Evolutionary conservation across 2,329 filamentous ascomycete species (phyloP).

Genomic region (Davidsoniella virescens): DNA sequence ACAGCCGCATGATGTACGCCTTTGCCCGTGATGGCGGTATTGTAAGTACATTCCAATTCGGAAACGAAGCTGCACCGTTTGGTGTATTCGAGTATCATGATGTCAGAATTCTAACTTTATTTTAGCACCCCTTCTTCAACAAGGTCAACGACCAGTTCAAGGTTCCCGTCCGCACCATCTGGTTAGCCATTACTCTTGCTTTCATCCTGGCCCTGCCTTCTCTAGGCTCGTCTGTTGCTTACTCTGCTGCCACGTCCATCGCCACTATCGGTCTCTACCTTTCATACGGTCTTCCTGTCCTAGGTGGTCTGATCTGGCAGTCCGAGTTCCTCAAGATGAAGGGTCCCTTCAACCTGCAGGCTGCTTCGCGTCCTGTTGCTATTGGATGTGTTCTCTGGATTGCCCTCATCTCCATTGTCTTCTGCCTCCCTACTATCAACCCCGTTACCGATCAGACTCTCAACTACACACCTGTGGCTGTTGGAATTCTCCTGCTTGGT

Average conservation of each 20-base stretch:
- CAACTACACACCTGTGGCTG: slow-evolving; percentile 43
- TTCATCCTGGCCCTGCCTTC: slow-evolving; percentile 40
- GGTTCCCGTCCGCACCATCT: slow-evolving; percentile 35
- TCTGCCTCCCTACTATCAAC: slow-evolving; percentile 39
- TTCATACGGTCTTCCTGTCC: slow-evolving; percentile 39
- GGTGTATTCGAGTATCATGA: neutral
- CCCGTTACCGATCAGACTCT: slow-evolving; percentile 39
- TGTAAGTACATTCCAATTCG: slow-evolving; percentile 16
- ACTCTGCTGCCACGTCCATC: slow-evolving; percentile 41
- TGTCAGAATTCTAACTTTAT: neutral
- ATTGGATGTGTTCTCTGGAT: slow-evolving; percentile 35
- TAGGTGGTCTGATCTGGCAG: slow-evolving; percentile 36
- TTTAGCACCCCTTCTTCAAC: slow-evolving; percentile 33
- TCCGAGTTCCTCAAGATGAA: slow-evolving; percentile 31
- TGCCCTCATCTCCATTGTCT: slow-evolving; percentile 36
- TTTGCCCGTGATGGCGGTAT: slow-evolving; percentile 40
- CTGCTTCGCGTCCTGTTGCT: slow-evolving; percentile 30
- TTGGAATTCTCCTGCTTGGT: slow-evolving; percentile 37
- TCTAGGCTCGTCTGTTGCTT: slow-evolving; percentile 37
- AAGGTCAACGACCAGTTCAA: slow-evolving; percentile 33
- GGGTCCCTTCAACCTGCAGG: slow-evolving; percentile 37
- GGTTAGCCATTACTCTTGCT: slow-evolving; percentile 35
- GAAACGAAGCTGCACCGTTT: neutral
- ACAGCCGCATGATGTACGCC: slow-evolving; percentile 43
- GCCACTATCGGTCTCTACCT: slow-evolving; percentile 43